Evolutionary conservation across 2,329 filamentous ascomycete genomes (phyloP), one percentile per base, ranked within the genome.

Genomic region (Colletotrichum liriopes): DNA sequence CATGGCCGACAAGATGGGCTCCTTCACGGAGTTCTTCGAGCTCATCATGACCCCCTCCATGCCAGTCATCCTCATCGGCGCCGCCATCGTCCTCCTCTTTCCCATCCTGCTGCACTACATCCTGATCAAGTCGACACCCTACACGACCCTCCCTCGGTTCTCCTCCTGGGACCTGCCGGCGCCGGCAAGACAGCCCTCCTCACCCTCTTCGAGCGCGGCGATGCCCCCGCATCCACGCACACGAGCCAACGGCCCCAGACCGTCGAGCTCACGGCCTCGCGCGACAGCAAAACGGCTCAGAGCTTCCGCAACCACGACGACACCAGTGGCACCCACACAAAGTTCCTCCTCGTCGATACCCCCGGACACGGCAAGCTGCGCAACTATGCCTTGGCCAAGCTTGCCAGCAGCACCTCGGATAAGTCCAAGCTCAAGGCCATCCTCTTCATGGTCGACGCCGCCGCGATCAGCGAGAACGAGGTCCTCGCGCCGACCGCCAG

Each of bases 351-450:
- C 43, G 85, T 94, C 79, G 96, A 99, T 84, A 98, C 96, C 0
- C 96, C 96, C 0, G 96, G 96, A 49, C 96, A 99, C 84, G 95
- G 94, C 77, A 99, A 99, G 84, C 90, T 99, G 71, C 94, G 96
- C 73, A 89, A 91, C 77, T 86, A 90, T 75, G 91, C 93, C 4
- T 86, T 93, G 71, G 82, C 86, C 52, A 84, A 83, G 65, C 83
- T 92, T 35, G 79, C 76, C 69, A 26, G 41, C 51, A 79, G 75
- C 72, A 78, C 78, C 41, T 23, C 82, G 23, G 74, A 78, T 43
- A 82, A 82, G 35, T 78, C 77, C 37, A 88, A 89, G 75, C 84
- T 96, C 59, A 89, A 89, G 51, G 95, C 93, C 23, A 86, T 98
- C 64, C 88, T 98, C 63, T 99, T 96, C 81, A 85, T 98, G 74